Evolutionary conservation across 225 moss, liverwort and hornwort species (phyloP).

Genomic region (Polytrichum formosum): DNA sequence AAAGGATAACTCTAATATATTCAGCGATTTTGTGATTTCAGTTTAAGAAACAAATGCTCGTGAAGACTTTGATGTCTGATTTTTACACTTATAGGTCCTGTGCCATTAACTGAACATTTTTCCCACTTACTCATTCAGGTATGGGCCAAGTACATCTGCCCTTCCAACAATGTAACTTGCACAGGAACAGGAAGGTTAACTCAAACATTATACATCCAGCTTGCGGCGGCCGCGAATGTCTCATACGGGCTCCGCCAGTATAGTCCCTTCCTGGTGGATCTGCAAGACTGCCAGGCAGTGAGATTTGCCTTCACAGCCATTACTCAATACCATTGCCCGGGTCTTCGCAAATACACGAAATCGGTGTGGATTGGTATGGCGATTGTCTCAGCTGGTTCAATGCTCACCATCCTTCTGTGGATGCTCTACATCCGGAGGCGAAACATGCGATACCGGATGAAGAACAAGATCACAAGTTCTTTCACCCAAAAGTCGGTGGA

Average conservation of each 20-base stretch:
- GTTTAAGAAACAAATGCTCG: too few species aligned
- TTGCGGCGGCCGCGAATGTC: slow-evolving; percentile 19
- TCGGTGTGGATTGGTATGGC: slow-evolving; percentile 58
- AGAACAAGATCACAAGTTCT: background rate
- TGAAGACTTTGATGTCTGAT: too few species aligned
- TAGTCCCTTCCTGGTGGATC: slow-evolving; percentile 28
- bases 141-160: slow-evolving; percentile 36
- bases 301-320: slow-evolving; percentile 35
- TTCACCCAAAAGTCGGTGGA: too few species aligned
- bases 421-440: slow-evolving; percentile 50
- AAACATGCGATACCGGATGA: slow-evolving; percentile 19
- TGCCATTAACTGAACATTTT: too few species aligned
- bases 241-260: slow-evolving; percentile 24
- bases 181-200: slow-evolving; percentile 43
- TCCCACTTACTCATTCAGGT: slow-evolving; percentile 21
- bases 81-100: too few species aligned
- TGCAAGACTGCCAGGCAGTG: slow-evolving; percentile 54
- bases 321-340: slow-evolving; percentile 16
- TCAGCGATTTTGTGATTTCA: too few species aligned
- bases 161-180: slow-evolving; percentile 19
- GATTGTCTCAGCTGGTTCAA: slow-evolving; percentile 42
- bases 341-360: slow-evolving; percentile 30
- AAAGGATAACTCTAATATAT: too few species aligned
- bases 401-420: slow-evolving; percentile 61
- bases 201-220: slow-evolving; percentile 15